Evolutionary conservation across 2,329 filamentous ascomycete genomes (phyloP), one percentile per base, ranked within the genome.

Genomic region (Fusarium xylarioides): DNA sequence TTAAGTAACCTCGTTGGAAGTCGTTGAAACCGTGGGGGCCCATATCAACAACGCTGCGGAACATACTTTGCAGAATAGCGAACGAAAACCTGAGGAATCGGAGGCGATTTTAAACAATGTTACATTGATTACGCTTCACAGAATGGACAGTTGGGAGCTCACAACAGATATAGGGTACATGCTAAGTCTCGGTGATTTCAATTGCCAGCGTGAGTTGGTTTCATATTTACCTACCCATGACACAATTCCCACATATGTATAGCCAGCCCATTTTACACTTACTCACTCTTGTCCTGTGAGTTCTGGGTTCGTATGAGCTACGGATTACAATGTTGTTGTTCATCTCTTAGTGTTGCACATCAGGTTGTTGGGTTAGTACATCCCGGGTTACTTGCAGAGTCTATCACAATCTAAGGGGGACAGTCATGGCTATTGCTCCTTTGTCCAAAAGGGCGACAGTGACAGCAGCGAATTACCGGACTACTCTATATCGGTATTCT

Each of bases 271-370:
- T 7, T 18, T 6, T 52, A 10, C 16, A 26, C n/a, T 19, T 16
- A 3, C 5, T 8, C 10, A 2, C 19, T 30, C 11, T 11, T 19
- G 0, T 11, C 9, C 9, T 26, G 16, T 5, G 0, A 10, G 1
- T 7, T 37, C 4, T 16, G 6, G 14, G 7, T 19, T 53, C 8
- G 10, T n/a, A 16, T 53, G 50, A 28, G 11, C 14, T 28, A 21
- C 6, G 21, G 4, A 18, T 14, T 4, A 10, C 23, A 40, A 10
- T 16, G 18, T 6, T n/a, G 19, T n/a, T 12, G 15, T 30, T 40
- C 19, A 54, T 7, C 11, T 18, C 18, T 8, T 19, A 10, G 8
- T n/a, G 2, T 54, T 3, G 1, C 34, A 28, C 16, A 12, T 54
- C 15, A 18, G 8, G 23, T 4, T 4, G 11, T 28, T n/a, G 19